Base-by-base conservation (phyloP, 75 land plant genomes). In the Azolla pinnata region DNA sequence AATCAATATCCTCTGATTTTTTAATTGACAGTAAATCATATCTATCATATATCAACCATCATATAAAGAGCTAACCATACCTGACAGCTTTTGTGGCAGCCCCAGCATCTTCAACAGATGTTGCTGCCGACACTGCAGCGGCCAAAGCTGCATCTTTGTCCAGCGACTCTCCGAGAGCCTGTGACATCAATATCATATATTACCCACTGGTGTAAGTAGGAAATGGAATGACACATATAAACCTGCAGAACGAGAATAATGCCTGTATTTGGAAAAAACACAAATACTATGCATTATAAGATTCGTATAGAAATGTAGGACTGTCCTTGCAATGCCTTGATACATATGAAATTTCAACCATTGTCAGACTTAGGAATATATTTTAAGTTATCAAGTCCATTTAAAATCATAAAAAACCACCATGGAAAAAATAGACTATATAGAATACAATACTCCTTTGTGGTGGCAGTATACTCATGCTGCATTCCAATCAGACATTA, bases 101-200 rank as follows among this genome's bases (percentile, higher is more conserved):
- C 30, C 90, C 91, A 67, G 99, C 99, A 74, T 95, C 97, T 31
- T 88, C 79, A 47, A 95, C 97, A 33, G 88, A 75, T 21, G 78
- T 75, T 56, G 92, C 97, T 56, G 99, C 99, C 51, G 66, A 69
- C 26, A 81, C 66, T 69, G 99, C 99, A 71, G 97, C 97, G 45
- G 68, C 54, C 31, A 86, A 46, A 29, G 83, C 85, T 51, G 79
- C 80, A 57, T 81, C 97, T 57, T 81, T 88, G 75, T 95, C 72
- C 59, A 70, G 70, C 16, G 72, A 59, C 9, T 44, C 64, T 60
- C 62, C 70, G 14, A 79, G 75, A 29, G 68, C 88, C 99, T 95
- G 74, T 54, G 54, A 17, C n/a, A 25, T 32, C 16, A 2, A 61
- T 12, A n/a, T n/a, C n/a, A n/a, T n/a, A n/a, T n/a, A n/a, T n/a